Evolutionary conservation across 768 basidiomycete species (phyloP).

Genomic region (Russula sp.): DNA sequence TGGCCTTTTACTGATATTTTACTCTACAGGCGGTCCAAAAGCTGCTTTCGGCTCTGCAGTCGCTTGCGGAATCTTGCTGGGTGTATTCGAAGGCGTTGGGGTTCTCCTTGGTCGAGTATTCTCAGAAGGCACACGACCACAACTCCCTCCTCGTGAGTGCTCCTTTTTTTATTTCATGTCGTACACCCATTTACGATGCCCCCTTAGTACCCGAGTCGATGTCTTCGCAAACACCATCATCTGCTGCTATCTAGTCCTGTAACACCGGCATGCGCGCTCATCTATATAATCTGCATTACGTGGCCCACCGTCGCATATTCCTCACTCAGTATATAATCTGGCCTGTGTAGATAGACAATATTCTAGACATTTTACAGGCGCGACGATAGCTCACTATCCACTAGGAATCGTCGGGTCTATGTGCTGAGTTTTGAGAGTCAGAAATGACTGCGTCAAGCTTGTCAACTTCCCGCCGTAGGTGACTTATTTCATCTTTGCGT

Average conservation of each 20-base stretch:
- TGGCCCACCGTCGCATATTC: not conserved
- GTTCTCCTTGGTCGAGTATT: conserved; percentile 87
- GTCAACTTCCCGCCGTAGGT: conserved; percentile 8
- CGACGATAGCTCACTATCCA: not conserved
- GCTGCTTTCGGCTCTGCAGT: conserved; percentile 89
- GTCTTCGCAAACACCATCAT: conserved; percentile 14
- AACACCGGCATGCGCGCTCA: not conserved
- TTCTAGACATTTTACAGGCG: conserved; percentile 3
- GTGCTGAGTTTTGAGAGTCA: not conserved
- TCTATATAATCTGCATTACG: not conserved
- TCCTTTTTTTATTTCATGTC: not conserved
- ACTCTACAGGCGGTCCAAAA: conserved; percentile 73
- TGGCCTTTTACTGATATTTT: not conserved
- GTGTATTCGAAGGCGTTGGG: conserved; percentile 92
- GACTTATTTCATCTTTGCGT: conserved; percentile 11
- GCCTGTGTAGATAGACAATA: conserved; percentile 16
- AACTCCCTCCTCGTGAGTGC: conserved; percentile 67
- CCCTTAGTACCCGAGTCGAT: conserved; percentile 17
- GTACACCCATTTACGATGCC: not conserved
- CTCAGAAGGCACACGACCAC: conserved; percentile 73
- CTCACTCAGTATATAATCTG: conserved; percentile 17
- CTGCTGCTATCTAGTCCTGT: conserved; percentile 11
- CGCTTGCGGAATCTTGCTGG: conserved; percentile 91
- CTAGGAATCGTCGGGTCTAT: not conserved
- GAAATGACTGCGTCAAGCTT: not conserved